Conservation (phyloP, 2,329 filamentous ascomycete species). For the Ophiostoma sp. region DNA sequence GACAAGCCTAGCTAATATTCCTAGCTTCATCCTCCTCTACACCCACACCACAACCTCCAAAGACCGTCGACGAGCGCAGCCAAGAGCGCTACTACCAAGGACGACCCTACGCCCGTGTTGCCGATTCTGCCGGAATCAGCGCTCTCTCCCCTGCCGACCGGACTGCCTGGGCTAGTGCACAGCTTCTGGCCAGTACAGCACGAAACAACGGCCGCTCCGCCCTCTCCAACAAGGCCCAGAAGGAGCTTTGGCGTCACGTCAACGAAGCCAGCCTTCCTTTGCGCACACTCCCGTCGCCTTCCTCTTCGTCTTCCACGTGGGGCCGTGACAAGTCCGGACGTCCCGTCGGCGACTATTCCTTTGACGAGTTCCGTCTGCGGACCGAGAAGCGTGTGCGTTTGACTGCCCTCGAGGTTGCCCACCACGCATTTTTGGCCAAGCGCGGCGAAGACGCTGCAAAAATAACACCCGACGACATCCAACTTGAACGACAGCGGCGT, state of each 20-base stretch:
- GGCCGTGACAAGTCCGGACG: conserved; percentile 53
- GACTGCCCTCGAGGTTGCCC: conserved; percentile 46
- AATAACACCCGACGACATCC: conserved; percentile 41
- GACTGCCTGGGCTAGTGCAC: conserved; percentile 50
- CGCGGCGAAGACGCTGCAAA: conserved; percentile 33
- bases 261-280: conserved; percentile 54
- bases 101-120: conserved; percentile 50
- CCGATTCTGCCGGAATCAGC: conserved; percentile 48
- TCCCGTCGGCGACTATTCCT: conserved; percentile 50
- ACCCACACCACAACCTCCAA: conserved; percentile 37
- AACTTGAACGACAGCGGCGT: conserved; percentile 50
- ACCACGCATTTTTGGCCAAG: conserved; percentile 46
- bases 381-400: conserved; percentile 46
- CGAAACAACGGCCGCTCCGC: conserved; percentile 20
- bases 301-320: conserved; percentile 41
- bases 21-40: conserved; percentile 8
- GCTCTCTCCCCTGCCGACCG: conserved; percentile 51
- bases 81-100: conserved; percentile 51
- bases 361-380: conserved; percentile 48
- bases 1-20: not conserved
- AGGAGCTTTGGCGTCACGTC: conserved; percentile 59
- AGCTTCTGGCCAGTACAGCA: conserved; percentile 47
- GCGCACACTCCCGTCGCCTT: conserved; percentile 40
- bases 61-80: conserved; percentile 52
- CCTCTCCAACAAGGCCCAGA: conserved; percentile 50